These are phyloP conservation scores for Penicillium pulvis DNA, from an alignment of 495 filamentous ascomycete species.

Conservation along the genomic window DNA sequence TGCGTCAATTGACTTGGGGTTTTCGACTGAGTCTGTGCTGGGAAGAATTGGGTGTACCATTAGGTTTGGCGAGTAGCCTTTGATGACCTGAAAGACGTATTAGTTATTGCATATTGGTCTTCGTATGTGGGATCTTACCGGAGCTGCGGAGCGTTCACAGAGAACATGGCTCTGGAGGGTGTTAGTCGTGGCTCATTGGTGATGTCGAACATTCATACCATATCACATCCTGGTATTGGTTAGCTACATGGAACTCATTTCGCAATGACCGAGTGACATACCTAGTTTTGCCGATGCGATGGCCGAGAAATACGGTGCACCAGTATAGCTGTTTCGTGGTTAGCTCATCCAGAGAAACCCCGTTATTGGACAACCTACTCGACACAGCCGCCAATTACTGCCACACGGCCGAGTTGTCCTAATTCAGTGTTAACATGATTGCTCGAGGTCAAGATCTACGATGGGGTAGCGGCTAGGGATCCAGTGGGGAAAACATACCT, in stretches of 20 bases:
- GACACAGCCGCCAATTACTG: slow-evolving; percentile 90
- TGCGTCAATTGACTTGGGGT: slow-evolving; percentile 47
- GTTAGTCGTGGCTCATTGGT: slow-evolving; percentile 8
- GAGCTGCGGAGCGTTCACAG: slow-evolving; percentile 84
- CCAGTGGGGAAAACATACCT: slow-evolving; percentile 53
- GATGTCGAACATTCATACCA: slow-evolving; percentile 51
- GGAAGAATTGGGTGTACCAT: slow-evolving; percentile 99
- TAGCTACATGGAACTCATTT: not conserved
- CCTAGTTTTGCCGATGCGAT: slow-evolving; percentile 89
- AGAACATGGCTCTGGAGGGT: slow-evolving; percentile 83
- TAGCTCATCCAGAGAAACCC: slow-evolving; percentile 9
- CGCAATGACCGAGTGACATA: slow-evolving; percentile 20
- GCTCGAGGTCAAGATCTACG: not conserved
- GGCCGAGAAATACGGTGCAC: slow-evolving; percentile 96
- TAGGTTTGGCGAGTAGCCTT: slow-evolving; percentile 95
- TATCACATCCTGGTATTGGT: slow-evolving; percentile 64
- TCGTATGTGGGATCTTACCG: slow-evolving; percentile 29
- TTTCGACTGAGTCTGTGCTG: slow-evolving; percentile 54
- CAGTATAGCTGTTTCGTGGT: slow-evolving; percentile 69
- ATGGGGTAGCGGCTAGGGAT: not conserved
- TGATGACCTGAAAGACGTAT: slow-evolving; percentile 64
- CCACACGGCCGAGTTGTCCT: slow-evolving; percentile 92
- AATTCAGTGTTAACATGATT: slow-evolving; percentile 11
- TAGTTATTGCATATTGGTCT: not conserved
- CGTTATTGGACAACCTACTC: slow-evolving; percentile 53